Conservation (phyloP, 805 yeast genomes). For the Saccharomycopsis lassenensis region DNA sequence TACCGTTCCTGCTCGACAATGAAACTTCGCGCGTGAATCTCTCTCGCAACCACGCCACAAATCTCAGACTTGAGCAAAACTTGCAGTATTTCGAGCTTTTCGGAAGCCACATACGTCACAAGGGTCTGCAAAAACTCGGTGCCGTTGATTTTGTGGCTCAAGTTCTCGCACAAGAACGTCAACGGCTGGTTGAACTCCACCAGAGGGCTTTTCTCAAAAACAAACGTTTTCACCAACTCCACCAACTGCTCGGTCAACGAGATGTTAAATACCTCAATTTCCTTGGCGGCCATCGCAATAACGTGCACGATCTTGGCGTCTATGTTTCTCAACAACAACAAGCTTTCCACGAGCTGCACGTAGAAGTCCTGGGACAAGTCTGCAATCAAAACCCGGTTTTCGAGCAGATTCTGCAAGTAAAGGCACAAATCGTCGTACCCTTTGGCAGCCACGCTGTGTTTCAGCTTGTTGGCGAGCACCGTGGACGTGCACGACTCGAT, state of each 20-base stretch:
- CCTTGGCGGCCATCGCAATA: constrained; percentile 6
- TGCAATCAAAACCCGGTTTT: neutral
- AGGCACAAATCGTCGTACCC: constrained; percentile 2
- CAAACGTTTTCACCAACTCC: too few relatives aligned
- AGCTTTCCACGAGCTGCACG: constrained; percentile 5
- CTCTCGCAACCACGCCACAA: constrained; percentile 11
- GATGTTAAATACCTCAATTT: constrained; percentile 8
- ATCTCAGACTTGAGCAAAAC: constrained; percentile 7
- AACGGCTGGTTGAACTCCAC: neutral
- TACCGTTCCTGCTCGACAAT: constrained; percentile 9
- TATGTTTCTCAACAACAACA: constrained; percentile 3
- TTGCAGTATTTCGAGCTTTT: neutral
- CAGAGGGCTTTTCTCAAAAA: too few relatives aligned
- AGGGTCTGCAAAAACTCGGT: constrained; percentile 10
- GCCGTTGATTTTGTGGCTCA: constrained; percentile 14
- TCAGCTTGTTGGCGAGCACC: constrained; percentile 2
- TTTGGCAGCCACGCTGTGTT: too few relatives aligned
- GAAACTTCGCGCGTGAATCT: constrained; percentile 4
- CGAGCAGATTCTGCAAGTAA: constrained; percentile 2
- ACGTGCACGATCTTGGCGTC: constrained; percentile 4
- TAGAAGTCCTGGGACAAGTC: constrained; percentile 1
- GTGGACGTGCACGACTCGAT: neutral
- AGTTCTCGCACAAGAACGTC: constrained; percentile 1
- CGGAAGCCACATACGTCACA: constrained; percentile 6
- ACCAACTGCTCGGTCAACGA: constrained; percentile 16